phyloP scores from a whole-genome alignment of 495 filamentous ascomycete species.

The Aeminium ludgeri region DNA sequence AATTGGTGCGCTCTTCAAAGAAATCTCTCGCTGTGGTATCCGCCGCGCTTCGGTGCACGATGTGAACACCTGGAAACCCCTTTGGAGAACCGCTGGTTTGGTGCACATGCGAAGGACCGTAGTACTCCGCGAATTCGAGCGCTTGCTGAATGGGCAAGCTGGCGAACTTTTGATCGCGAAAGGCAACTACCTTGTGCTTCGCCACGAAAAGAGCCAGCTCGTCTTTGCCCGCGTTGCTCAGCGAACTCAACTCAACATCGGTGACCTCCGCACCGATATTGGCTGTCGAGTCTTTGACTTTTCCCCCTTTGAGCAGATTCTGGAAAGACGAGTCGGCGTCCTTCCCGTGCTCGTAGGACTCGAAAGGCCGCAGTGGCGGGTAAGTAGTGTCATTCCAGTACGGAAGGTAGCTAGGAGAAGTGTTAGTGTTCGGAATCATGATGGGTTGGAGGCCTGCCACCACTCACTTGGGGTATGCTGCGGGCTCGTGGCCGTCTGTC shows the following conservation, averaged over 20 bases:
- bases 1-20: constrained; percentile 47
- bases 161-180: constrained; percentile 64
- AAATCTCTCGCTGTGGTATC: constrained; percentile 40
- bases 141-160: constrained; percentile 54
- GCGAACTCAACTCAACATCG: constrained; percentile 58
- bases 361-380: constrained; percentile 48
- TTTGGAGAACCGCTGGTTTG: constrained; percentile 56
- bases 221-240: constrained; percentile 53
- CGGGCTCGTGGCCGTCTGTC: constrained; percentile 29
- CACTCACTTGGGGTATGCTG: constrained; percentile 44
- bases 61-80: constrained; percentile 56
- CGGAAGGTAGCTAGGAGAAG: constrained; percentile 5
- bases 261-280: constrained; percentile 59
- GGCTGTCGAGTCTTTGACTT: constrained; percentile 45
- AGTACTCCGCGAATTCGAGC: constrained; percentile 57
- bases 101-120: constrained; percentile 72
- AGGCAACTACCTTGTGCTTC: constrained; percentile 64
- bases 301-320: constrained; percentile 42
- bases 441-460: constrained; percentile 16
- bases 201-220: constrained; percentile 66
- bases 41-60: constrained; percentile 57
- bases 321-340: constrained; percentile 50
- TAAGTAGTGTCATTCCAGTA: constrained; percentile 24
- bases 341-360: constrained; percentile 55
- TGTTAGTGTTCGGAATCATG: constrained; percentile 35